Base-by-base conservation (phyloP, 1,139 yeast species). In the Geotrichum cucujoidarum region DNA sequence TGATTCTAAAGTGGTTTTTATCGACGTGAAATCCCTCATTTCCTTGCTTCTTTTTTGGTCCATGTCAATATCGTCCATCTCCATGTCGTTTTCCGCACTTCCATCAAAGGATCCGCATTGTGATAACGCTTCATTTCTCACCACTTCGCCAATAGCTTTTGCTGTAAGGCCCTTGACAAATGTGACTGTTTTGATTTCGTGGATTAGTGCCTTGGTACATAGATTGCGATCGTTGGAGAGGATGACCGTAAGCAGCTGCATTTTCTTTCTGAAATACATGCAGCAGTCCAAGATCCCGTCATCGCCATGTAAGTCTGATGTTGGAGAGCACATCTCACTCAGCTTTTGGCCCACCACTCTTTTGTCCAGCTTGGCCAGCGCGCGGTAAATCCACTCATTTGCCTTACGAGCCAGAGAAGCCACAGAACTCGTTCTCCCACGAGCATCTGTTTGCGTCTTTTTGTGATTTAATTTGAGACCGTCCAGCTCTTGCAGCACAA, bases 251-350 rank as follows among this genome's bases (percentile, higher is more conserved):
- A 68, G 38, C 73, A 69, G 16, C 53, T 13, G 73, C 22, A 62
- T 64, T 52, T 47, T 62, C 20, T 71, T 64, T 53, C 76, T 73
- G 52, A 81, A 80, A 60, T 75, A 89, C 25, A 83, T 59, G 58
- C 95, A 84, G 61, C 96, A 88, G 64, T 90, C 97, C 32, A 89
- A 65, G 53, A 90, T 89, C 0, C 95, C 76, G 58, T 89, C 95
- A 62, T 90, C 97, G 49, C 85, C 83, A 0, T 53, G 53, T 1
- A 80, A 63, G 5, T 20, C 61, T 45, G 45, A 58, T 78, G 57
- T 81, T 50, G 34, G 18, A 8, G 33, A 24, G 22, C 45, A 41
- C 16, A 70, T 66, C 59, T 89, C 87, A 24, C 70, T 67, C 32
- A 75, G 49, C 55, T 74, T 77, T 61, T 90, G 97, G 0, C 89